Percentiles rank a stretch among this genome's conserved stretches.
These are phyloP conservation scores for Coemansia sp. DNA, from an alignment of 192 early-diverging fungal genomes.

Conservation along the genomic window DNA sequence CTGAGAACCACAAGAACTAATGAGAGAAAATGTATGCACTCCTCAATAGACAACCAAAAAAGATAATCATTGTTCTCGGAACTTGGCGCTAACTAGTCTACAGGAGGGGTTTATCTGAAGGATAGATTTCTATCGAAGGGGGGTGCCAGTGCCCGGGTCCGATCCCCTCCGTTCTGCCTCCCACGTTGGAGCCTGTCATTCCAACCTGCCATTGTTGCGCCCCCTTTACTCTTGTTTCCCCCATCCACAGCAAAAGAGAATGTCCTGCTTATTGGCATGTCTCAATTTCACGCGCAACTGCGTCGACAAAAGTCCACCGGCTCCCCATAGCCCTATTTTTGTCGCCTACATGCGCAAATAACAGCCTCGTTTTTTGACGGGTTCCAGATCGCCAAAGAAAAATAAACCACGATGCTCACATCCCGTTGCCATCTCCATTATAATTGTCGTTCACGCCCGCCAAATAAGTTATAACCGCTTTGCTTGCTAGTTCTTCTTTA, in stretches of 20 bases:
- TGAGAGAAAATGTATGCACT: constrained; percentile 12
- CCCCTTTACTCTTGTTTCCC: constrained; percentile 1
- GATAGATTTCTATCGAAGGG: constrained; percentile 9
- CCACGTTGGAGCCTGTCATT: constrained; percentile 22
- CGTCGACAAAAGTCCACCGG: constrained; percentile 8
- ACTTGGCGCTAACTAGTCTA: constrained; percentile 2
- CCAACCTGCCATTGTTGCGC: constrained; percentile 14
- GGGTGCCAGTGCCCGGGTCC: constrained; percentile 5
- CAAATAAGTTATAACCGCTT: neutral
- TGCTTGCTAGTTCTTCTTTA: constrained; percentile 8
- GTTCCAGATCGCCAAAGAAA: constrained; percentile 24
- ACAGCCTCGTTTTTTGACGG: constrained; percentile 6
- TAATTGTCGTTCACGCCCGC: constrained; percentile 10
- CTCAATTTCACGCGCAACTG: constrained; percentile 13
- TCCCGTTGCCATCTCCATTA: constrained; percentile 11
- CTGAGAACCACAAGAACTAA: constrained; percentile 8
- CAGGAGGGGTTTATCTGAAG: neutral
- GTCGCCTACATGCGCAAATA: constrained; percentile 3
- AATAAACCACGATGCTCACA: constrained; percentile 8
- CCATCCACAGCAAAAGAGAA: constrained; percentile 6
- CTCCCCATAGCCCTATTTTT: constrained; percentile 10
- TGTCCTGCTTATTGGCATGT: neutral
- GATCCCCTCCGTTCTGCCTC: constrained; percentile 9
- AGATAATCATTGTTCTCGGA: constrained; percentile 10
- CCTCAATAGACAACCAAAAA: constrained; percentile 13